These are phyloP conservation scores for Alternaria panax DNA, from an alignment of 2,329 filamentous ascomycete species.

Conservation along the genomic window DNA sequence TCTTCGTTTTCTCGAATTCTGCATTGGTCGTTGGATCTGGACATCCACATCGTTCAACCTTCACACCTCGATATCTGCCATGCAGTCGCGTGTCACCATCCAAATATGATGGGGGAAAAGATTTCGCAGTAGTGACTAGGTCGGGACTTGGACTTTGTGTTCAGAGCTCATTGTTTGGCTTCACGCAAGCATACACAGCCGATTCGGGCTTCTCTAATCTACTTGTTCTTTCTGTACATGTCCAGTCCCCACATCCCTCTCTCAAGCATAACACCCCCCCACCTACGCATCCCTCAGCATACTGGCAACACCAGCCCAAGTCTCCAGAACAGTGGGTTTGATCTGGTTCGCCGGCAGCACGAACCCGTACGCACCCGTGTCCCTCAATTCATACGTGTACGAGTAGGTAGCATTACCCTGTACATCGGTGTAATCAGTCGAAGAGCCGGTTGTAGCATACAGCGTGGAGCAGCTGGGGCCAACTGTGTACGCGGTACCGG, in stretches of 20 bases:
- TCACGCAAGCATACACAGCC: too few species aligned
- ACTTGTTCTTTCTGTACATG: background rate
- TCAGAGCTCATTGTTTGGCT: too few species aligned
- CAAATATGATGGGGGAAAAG: too few species aligned
- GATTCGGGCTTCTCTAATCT: too few species aligned
- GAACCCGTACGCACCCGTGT: slow-evolving; percentile 58
- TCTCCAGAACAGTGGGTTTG: slow-evolving; percentile 56
- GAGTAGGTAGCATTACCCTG: slow-evolving; percentile 53
- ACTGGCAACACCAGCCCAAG: slow-evolving; percentile 52
- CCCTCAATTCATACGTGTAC: slow-evolving; percentile 59
- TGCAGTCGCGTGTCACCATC: too few species aligned
- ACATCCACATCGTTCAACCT: too few species aligned
- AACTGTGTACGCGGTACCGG: slow-evolving; percentile 54
- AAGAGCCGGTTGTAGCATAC: slow-evolving; percentile 61
- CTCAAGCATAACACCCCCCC: background rate
- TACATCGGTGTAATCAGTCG: slow-evolving; percentile 55
- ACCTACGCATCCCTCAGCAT: slow-evolving; percentile 38
- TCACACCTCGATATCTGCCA: too few species aligned
- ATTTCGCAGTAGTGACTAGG: too few species aligned
- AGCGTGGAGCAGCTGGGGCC: slow-evolving; percentile 66
- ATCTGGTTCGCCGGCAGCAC: slow-evolving; percentile 59
- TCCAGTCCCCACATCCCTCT: too few species aligned
- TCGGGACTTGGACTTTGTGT: too few species aligned
- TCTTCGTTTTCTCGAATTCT: too few species aligned
- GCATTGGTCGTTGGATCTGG: too few species aligned